Base-by-base conservation (phyloP, 306 rosid genomes). In the Prunus mira region DNA sequence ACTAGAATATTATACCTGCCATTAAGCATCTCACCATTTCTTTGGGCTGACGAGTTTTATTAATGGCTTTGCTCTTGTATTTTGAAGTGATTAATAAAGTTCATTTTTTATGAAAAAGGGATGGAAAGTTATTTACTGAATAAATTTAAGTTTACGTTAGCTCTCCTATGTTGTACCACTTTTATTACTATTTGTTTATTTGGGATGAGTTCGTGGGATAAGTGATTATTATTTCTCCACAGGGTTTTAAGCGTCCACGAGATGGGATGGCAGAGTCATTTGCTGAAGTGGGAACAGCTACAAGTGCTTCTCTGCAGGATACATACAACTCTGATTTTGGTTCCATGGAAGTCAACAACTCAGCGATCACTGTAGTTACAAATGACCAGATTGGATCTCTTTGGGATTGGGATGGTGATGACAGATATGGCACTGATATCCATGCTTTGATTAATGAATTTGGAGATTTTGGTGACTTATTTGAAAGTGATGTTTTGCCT, bases 401-500 rank as follows among this genome's bases (percentile, higher is more conserved):
- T 38, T 95, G 97, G 98, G 97, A 92, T 82, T 95, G 97, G 97
- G 97, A 89, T 77, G 94, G 84, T 18, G 97, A 90, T 67, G 97
- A 92, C 45, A 86, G 86, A 79, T 97, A 88, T 76, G 97, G 81
- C 70, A 86, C 90, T 78, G 97, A 92, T 86, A 95, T 95, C 72
- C 88, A 85, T 79, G 93, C 96, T 60, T 96, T 95, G 79, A 83
- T 90, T 54, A 82, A 91, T 13, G 97, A 92, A 86, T 95, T 92
- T 89, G 98, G 98, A 82, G 97, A 86, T 80, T 95, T 95, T 73
- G 98, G 93, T 13, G 98, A 95, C 88, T 90, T 95, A 84, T 95
- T 95, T 28, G 97, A 84, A 85, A 84, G 79, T 82, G 98, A 95
- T 57, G 85, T 60, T 49, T 88, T 95, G 64, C 96, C 98, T 77